These are phyloP conservation scores for Durio zibethinus DNA, from an alignment of 345 rosid genomes.

Conservation along the genomic window DNA sequence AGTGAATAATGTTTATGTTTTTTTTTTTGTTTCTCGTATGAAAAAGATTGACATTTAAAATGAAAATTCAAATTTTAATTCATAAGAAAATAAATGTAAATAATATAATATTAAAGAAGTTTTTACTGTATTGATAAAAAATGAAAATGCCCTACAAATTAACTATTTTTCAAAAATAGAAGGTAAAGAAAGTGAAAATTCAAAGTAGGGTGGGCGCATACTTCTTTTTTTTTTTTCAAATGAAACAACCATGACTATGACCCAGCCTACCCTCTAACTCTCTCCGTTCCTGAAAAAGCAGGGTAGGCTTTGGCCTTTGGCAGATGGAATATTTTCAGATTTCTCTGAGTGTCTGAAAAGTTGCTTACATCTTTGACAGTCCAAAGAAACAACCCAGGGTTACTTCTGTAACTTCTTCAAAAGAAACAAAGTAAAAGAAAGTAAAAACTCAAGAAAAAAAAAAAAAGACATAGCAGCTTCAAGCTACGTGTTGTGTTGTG, in stretches of 20 bases:
- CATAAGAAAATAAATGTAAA: too few relatives aligned
- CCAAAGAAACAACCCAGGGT: slow-evolving; percentile 13
- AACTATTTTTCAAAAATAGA: neutral
- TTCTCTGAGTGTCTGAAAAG: slow-evolving; percentile 11
- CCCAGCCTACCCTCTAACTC: neutral
- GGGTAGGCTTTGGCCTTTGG: neutral
- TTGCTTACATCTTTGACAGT: slow-evolving; percentile 16
- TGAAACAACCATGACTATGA: neutral
- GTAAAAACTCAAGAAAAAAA: too few relatives aligned
- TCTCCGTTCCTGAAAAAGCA: neutral
- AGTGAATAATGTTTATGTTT: too few relatives aligned
- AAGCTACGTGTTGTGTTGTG: neutral
- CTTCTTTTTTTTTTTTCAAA: too few relatives aligned
- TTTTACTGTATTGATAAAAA: too few relatives aligned
- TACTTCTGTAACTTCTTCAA: slow-evolving; percentile 26
- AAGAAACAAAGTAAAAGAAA: neutral
- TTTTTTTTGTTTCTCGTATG: too few relatives aligned
- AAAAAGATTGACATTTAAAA: too few relatives aligned
- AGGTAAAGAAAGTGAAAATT: neutral
- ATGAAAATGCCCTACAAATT: neutral
- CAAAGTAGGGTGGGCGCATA: neutral
- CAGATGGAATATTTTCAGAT: neutral
- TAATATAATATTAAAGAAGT: too few relatives aligned
- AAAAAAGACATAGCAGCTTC: neutral
- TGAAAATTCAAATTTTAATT: neutral